phyloP scores from a whole-genome alignment of 805 yeast species.

The Candida nitratophila region DNA sequence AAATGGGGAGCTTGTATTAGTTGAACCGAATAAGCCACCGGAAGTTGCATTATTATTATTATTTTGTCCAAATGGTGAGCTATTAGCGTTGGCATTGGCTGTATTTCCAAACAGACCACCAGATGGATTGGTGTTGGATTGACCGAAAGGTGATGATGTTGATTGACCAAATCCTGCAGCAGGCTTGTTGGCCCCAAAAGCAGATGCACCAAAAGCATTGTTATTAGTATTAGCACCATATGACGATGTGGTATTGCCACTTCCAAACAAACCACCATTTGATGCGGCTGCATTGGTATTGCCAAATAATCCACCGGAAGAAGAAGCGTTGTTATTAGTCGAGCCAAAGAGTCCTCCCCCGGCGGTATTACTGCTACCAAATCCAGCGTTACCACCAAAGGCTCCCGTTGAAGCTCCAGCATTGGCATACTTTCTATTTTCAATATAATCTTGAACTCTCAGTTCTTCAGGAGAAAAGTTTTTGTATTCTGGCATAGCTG shows the following conservation, averaged over 20 bases:
- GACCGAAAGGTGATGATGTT: slow-evolving; percentile 11
- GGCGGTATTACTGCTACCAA: slow-evolving; percentile 13
- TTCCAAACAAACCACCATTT: slow-evolving; percentile 33
- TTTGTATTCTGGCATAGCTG: slow-evolving; percentile 86
- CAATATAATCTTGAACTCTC: slow-evolving; percentile 81
- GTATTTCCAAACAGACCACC: slow-evolving; percentile 16
- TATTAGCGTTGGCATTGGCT: slow-evolving; percentile 4
- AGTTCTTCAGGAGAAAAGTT: slow-evolving; percentile 82
- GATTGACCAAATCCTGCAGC: slow-evolving; percentile 18
- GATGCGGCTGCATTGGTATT: slow-evolving; percentile 14
- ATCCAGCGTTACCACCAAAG: slow-evolving; percentile 26
- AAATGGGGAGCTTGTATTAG: slow-evolving; percentile 13
- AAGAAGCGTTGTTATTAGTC: slow-evolving; percentile 16
- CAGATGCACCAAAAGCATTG: slow-evolving; percentile 22
- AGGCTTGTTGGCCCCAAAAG: slow-evolving; percentile 9
- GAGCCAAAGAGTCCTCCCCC: slow-evolving; percentile 22
- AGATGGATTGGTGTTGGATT: slow-evolving; percentile 8
- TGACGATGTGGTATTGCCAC: slow-evolving; percentile 14
- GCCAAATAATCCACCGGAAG: slow-evolving; percentile 22
- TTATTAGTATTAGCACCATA: slow-evolving; percentile 18
- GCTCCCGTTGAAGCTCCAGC: slow-evolving; percentile 8
- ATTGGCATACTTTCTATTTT: slow-evolving; percentile 55
- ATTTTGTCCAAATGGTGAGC: slow-evolving; percentile 17
- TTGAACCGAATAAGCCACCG: slow-evolving; percentile 16
- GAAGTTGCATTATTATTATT: slow-evolving; percentile 9